phyloP scores from a whole-genome alignment of 179 eudicot species.

The Silene coronaria region DNA sequence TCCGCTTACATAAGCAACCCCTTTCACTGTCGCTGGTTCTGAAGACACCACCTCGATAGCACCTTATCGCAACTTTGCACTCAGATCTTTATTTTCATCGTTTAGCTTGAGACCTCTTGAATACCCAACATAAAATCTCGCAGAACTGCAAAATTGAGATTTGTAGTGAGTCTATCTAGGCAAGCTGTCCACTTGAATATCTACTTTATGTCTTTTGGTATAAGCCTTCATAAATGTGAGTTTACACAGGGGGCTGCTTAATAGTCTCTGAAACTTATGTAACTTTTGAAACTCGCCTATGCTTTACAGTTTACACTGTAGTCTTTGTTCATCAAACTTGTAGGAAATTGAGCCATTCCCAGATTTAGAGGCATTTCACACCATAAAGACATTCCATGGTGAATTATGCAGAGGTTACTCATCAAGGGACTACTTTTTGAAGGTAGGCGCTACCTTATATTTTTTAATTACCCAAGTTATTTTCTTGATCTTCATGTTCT shows the following conservation, averaged over 20 bases:
- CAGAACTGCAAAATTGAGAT: neutral
- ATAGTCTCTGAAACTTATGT: neutral
- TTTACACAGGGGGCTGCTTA: neutral
- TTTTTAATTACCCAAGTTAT: neutral
- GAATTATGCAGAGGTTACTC: slow-evolving; percentile 64
- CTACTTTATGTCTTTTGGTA: neutral
- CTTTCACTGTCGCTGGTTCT: neutral
- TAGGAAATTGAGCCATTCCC: slow-evolving; percentile 94
- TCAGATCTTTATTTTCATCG: neutral
- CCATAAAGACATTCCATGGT: slow-evolving; percentile 54
- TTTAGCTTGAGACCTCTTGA: neutral
- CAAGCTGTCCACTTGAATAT: slow-evolving; percentile 2
- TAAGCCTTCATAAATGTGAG: neutral
- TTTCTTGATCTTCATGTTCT: neutral
- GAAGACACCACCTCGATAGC: neutral
- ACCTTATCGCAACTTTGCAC: neutral
- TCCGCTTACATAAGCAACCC: neutral
- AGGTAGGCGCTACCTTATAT: slow-evolving; percentile 36
- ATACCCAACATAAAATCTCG: neutral
- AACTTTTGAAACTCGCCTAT: neutral
- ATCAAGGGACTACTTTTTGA: slow-evolving; percentile 63
- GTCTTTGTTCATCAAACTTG: slow-evolving; percentile 11
- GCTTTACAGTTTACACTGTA: neutral
- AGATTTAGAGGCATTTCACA: slow-evolving; percentile 51
- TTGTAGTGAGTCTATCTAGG: neutral